Evolutionary conservation across 2,329 filamentous ascomycete genomes (phyloP).

Genomic region (Cryphonectria parasitica): DNA sequence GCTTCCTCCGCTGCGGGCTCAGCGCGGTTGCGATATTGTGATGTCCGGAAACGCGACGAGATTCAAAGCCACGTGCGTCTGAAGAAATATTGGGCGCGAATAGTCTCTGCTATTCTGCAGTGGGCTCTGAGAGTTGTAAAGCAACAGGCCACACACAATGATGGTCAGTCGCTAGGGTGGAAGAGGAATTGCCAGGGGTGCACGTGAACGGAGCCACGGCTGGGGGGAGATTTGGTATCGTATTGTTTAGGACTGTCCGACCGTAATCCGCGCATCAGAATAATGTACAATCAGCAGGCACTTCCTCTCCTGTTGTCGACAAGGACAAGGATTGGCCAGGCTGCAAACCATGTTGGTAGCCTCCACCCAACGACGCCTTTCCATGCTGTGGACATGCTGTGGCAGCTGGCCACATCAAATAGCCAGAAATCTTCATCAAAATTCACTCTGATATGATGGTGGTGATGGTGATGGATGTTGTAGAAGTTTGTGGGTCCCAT

Average conservation of each 20-base stretch:
- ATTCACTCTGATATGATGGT: neutral
- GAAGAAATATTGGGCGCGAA: neutral
- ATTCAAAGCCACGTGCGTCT: neutral
- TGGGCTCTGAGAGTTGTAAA: neutral
- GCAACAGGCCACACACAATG: neutral
- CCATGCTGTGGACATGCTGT: constrained; percentile 19
- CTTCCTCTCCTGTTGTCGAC: constrained; percentile 2
- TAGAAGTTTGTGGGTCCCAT: constrained; percentile 7
- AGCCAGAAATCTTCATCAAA: neutral
- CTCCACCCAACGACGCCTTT: constrained; percentile 18
- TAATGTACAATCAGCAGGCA: constrained; percentile 24
- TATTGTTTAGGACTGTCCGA: constrained; percentile 23
- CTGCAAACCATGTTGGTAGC: constrained; percentile 7
- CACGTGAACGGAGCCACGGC: constrained; percentile 3
- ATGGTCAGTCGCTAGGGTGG: too few relatives aligned
- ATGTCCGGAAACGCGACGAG: neutral
- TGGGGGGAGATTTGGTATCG: constrained; percentile 16
- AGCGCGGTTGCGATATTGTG: neutral
- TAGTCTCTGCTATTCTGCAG: neutral
- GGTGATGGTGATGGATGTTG: neutral
- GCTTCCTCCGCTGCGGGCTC: neutral
- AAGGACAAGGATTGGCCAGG: neutral
- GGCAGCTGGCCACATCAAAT: constrained; percentile 7
- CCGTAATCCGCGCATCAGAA: constrained; percentile 18
- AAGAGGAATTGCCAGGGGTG: neutral